A percentile compares a stretch with the other conserved stretches of the same genome.
These are phyloP conservation scores for Luzula sylvatica DNA, from an alignment of 176 grass and related monocot species.

Conservation along the genomic window DNA sequence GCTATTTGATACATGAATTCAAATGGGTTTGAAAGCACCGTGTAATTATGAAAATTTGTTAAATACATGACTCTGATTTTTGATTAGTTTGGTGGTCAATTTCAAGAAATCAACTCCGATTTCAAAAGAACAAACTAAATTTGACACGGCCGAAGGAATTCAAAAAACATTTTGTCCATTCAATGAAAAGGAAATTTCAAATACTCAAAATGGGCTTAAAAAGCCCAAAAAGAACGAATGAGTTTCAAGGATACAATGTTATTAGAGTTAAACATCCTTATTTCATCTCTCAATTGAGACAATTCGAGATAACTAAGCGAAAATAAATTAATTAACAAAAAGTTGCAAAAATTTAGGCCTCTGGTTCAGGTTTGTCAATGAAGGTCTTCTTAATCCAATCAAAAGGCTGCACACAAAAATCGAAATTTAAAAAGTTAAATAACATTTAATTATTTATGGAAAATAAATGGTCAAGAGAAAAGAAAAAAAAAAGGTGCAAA, in stretches of 20 bases:
- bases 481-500: background rate
- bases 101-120: no score
- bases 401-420: slow-evolving; percentile 45
- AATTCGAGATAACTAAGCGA: no score
- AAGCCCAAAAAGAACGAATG: no score
- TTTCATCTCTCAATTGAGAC: slow-evolving; percentile 17
- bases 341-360: slow-evolving; percentile 30
- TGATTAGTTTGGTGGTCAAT: no score
- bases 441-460: no score
- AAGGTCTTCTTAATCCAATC: slow-evolving; percentile 81
- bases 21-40: background rate
- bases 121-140: no score
- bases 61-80: no score
- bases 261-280: background rate
- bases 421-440: background rate
- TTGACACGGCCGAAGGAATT: no score
- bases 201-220: no score
- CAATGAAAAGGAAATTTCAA: no score
- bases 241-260: no score
- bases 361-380: slow-evolving; percentile 55
- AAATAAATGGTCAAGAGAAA: background rate
- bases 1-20: slow-evolving; percentile 1
- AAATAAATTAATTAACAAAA: background rate
- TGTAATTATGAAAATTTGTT: slow-evolving; percentile 6
- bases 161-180: no score